phyloP scores from a whole-genome alignment of 2,329 filamentous ascomycete genomes.

The Aspergillus arachidicola region DNA sequence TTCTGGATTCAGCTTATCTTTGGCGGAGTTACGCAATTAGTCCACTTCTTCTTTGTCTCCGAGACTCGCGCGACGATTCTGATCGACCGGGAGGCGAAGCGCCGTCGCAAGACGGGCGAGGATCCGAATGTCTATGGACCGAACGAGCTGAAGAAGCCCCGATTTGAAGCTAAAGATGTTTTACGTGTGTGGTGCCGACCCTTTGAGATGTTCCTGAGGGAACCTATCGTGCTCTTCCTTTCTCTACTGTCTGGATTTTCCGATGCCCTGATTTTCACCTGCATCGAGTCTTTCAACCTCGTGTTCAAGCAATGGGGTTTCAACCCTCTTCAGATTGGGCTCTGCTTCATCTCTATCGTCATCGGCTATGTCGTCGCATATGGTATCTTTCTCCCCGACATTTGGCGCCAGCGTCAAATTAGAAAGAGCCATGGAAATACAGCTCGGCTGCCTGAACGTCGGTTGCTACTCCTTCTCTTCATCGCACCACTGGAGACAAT shows the following conservation, averaged over 20 bases:
- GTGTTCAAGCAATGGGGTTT: slow-evolving; percentile 47
- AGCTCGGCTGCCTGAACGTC: slow-evolving; percentile 62
- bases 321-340: slow-evolving; percentile 20
- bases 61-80: slow-evolving; percentile 62
- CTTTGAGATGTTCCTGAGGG: slow-evolving; percentile 72
- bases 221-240: slow-evolving; percentile 72
- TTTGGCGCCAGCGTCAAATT: slow-evolving; percentile 44
- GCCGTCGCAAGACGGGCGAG: slow-evolving; percentile 52
- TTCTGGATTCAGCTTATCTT: slow-evolving; percentile 66
- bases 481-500: slow-evolving; percentile 64
- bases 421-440: slow-evolving; percentile 49
- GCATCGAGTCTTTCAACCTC: slow-evolving; percentile 69
- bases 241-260: slow-evolving; percentile 73
- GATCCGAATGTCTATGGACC: slow-evolving; percentile 69
- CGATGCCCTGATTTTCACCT: slow-evolving; percentile 77
- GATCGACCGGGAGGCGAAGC: slow-evolving; percentile 61
- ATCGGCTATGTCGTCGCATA: slow-evolving; percentile 61
- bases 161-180: slow-evolving; percentile 49
- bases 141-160: slow-evolving; percentile 50
- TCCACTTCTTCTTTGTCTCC: slow-evolving; percentile 61
- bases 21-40: slow-evolving; percentile 53
- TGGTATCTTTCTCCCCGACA: slow-evolving; percentile 54
- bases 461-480: slow-evolving; percentile 67
- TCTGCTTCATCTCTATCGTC: slow-evolving; percentile 40
- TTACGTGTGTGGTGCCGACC: slow-evolving; percentile 61